Base-by-base conservation (phyloP, 768 basidiomycete species). In the Sporobolomyces roseus region DNA sequence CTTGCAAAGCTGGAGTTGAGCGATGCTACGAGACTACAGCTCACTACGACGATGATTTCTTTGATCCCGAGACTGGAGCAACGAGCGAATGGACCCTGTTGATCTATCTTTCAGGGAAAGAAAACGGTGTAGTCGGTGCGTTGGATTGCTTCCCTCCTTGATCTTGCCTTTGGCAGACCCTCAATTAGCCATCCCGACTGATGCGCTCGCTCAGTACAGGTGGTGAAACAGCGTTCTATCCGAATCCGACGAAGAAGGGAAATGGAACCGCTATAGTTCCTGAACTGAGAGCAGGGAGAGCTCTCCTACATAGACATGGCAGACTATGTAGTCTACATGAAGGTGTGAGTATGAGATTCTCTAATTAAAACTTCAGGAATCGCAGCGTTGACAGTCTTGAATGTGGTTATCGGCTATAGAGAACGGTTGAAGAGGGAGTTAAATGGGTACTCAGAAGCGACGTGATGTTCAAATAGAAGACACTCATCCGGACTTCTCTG, bases 21-120 rank as follows among this genome's bases (percentile, higher is more conserved):
- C 45, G 21, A 13, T 23, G 23, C 21, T 21, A 46, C 45, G 6
- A 46, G 13, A 46, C 12, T 13, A 46, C 21, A 27, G 83, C 85
- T 19, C 88, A 89, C 76, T 90, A 89, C 73, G 88, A 90, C 70
- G 88, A 90, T 66, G 84, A 85, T 25, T 84, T 87, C 32, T 23
- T 29, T 19, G 75, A 63, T 30, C 52, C 52, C 0, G 21, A 4
- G 1, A 65, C 52, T 14, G 69, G 65, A 10, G 49, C 32, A 33
- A 58, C 62, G 1, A 53, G 55, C 14, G 87, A 89, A 76, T 90
- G 89, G 88, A 90, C 89, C 0, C 77, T 90, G 43, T 77, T 90
- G 30, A 81, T 90, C 30, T 90, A 90, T 75, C 77, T 90, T 38
- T 85, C 86, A 8, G 89, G 89, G 2, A 76, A 76, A 7, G 86